Evolutionary conservation across 108 stramenopile genomes (phyloP).

Genomic region (Aurantiochytrium sp.): DNA sequence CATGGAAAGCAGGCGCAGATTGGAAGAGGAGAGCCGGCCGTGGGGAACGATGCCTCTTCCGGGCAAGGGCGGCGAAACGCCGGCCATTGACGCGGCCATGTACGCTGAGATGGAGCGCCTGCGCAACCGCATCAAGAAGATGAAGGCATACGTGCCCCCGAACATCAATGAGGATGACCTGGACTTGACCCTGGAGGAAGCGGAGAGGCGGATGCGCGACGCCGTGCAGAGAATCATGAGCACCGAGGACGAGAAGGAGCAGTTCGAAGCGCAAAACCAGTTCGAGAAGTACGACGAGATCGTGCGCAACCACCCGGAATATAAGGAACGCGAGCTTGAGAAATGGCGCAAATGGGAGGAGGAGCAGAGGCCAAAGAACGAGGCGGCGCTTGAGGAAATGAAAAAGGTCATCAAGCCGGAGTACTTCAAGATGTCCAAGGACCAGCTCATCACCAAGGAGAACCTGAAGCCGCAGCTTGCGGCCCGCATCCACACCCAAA

Average conservation of each 20-base stretch:
- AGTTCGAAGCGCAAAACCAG: neutral
- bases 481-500: neutral
- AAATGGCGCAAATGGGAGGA: conserved; percentile 9
- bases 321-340: neutral
- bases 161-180: neutral
- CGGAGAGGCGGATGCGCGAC: neutral
- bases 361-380: neutral
- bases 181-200: neutral
- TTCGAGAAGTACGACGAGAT: neutral
- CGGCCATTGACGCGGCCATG: neutral
- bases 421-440: conserved; percentile 24
- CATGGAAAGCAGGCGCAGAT: neutral
- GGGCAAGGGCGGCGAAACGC: neutral
- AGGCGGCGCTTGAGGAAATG: neutral
- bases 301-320: conserved; percentile 9
- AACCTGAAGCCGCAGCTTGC: neutral
- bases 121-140: neutral
- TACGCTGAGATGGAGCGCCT: neutral
- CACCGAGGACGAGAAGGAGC: neutral
- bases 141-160: neutral
- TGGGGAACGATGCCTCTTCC: neutral
- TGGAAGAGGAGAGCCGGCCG: neutral
- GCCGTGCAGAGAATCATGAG: neutral
- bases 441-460: neutral
- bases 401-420: neutral